phyloP scores from a whole-genome alignment of 768 basidiomycete genomes.

The Russula vinacea region DNA sequence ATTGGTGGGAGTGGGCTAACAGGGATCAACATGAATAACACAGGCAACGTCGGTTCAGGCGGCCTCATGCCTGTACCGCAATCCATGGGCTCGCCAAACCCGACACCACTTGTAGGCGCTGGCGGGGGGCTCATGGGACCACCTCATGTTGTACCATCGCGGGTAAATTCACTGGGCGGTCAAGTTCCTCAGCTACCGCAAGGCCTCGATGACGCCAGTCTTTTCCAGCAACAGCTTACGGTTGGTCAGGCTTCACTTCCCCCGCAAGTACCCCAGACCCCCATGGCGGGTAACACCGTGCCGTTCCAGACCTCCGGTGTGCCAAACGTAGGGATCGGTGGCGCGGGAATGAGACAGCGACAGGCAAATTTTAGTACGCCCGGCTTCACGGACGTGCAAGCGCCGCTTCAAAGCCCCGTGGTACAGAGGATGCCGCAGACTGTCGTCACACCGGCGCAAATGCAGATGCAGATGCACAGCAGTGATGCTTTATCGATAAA shows the following conservation, averaged over 20 bases:
- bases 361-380: slow-evolving; percentile 30
- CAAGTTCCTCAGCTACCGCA: slow-evolving; percentile 32
- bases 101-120: slow-evolving; percentile 35
- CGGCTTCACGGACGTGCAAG: slow-evolving; percentile 29
- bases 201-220: slow-evolving; percentile 31
- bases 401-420: slow-evolving; percentile 26
- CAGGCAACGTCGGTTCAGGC: slow-evolving; percentile 15
- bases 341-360: slow-evolving; percentile 30
- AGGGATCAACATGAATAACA: slow-evolving; percentile 16
- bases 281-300: slow-evolving; percentile 23
- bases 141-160: slow-evolving; percentile 35
- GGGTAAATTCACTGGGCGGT: slow-evolving; percentile 29
- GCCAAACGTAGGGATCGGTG: slow-evolving; percentile 26
- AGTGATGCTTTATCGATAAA: slow-evolving; percentile 15
- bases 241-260: slow-evolving; percentile 19
- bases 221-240: slow-evolving; percentile 14
- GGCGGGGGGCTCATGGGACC: slow-evolving; percentile 42
- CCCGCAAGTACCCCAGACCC: slow-evolving; percentile 28
- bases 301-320: slow-evolving; percentile 22
- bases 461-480: slow-evolving; percentile 25
- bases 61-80: slow-evolving; percentile 16
- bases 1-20: slow-evolving; percentile 17
- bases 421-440: slow-evolving; percentile 17
- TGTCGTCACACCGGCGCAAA: slow-evolving; percentile 20
- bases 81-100: slow-evolving; percentile 30